phyloP scores from a whole-genome alignment of 1,284 basidiomycete species.

The Puccinia coronata region DNA sequence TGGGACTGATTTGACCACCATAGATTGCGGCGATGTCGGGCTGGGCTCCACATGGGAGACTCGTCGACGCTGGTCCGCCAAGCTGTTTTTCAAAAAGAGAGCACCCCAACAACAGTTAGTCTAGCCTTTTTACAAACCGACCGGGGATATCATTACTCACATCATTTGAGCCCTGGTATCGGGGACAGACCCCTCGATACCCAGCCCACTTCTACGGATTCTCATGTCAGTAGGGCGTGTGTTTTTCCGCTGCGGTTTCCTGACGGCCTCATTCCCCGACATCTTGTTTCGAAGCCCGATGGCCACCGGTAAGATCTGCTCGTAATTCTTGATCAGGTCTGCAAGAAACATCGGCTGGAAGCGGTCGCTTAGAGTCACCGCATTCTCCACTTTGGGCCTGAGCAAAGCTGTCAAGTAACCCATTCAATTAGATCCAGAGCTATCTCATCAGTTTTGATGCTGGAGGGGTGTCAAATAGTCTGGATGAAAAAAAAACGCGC shows the following conservation, averaged over 20 bases:
- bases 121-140: not conserved
- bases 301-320: slow-evolving; percentile 31
- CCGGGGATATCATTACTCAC: not conserved
- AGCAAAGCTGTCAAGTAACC: slow-evolving; percentile 12
- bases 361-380: slow-evolving; percentile 40
- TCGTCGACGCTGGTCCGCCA: slow-evolving; percentile 33
- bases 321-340: slow-evolving; percentile 41
- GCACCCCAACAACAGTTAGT: not conserved
- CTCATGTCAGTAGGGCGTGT: slow-evolving; percentile 43
- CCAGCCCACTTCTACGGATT: slow-evolving; percentile 38
- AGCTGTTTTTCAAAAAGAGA: slow-evolving; percentile 29
- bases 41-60: not conserved
- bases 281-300: slow-evolving; percentile 21
- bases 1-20: not conserved
- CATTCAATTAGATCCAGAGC: not conserved
- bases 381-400: slow-evolving; percentile 41
- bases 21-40: slow-evolving; percentile 2
- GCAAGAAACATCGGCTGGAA: slow-evolving; percentile 37
- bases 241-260: slow-evolving; percentile 19
- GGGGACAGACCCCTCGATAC: slow-evolving; percentile 38
- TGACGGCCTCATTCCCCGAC: not conserved
- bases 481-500: not conserved
- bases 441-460: not conserved
- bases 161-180: slow-evolving; percentile 40
- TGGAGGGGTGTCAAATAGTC: not conserved